A percentile compares a stretch with the other conserved stretches of the same genome.
Evolutionary conservation across 192 early-diverging fungal species (phyloP).

Genomic region (Podila minutissima): DNA sequence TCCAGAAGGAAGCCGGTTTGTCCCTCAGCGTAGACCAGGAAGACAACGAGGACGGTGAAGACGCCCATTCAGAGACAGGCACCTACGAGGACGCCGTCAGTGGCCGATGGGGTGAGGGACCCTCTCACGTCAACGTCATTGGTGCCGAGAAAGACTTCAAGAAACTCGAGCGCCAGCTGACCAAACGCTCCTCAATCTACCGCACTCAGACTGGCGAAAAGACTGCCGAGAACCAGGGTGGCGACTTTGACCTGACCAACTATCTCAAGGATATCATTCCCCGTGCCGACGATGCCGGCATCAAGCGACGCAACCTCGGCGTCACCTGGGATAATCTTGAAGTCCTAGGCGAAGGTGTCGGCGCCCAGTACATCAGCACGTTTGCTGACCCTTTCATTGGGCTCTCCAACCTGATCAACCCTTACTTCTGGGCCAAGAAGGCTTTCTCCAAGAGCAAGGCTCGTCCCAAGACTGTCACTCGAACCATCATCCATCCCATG

Average conservation of each 20-base stretch:
- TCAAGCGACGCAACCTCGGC: constrained; percentile 57
- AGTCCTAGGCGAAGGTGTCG: constrained; percentile 47
- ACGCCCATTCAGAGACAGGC: constrained; percentile 22
- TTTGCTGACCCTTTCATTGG: constrained; percentile 47
- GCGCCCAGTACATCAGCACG: constrained; percentile 48
- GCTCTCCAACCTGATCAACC: constrained; percentile 48
- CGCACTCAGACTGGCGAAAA: constrained; percentile 44
- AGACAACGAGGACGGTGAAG: constrained; percentile 13
- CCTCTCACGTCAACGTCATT: constrained; percentile 36
- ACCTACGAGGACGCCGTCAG: constrained; percentile 42
- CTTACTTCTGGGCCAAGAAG: constrained; percentile 51
- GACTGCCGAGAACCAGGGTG: constrained; percentile 8
- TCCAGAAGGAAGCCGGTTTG: not conserved
- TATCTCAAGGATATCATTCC: constrained; percentile 53
- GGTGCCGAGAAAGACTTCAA: constrained; percentile 46
- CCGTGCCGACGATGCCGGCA: constrained; percentile 52
- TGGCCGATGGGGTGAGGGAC: constrained; percentile 49
- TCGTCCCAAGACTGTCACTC: constrained; percentile 22
- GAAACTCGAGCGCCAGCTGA: constrained; percentile 43
- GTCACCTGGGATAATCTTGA: constrained; percentile 55
- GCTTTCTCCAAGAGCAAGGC: constrained; percentile 18
- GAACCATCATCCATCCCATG: constrained; percentile 66
- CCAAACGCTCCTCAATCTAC: constrained; percentile 25
- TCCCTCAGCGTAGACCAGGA: not conserved
- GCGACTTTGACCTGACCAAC: constrained; percentile 57